Percentiles rank a stretch among this genome's conserved stretches.
phyloP scores from a whole-genome alignment of 1,284 basidiomycete genomes.

The Trichosporon sp. region DNA sequence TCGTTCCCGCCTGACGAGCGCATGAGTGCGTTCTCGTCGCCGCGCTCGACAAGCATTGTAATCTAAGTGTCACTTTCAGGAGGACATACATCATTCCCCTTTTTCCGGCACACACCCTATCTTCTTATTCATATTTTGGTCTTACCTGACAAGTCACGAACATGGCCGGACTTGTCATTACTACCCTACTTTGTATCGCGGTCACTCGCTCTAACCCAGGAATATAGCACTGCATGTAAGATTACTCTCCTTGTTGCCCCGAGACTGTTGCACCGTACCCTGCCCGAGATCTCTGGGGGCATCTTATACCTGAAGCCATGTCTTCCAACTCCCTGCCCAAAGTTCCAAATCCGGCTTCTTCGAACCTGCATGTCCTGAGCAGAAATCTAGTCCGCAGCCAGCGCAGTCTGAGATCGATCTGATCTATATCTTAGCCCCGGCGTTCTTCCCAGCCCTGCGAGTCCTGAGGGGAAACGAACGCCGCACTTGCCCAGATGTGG shows the following conservation, averaged over 20 bases:
- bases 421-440: too few species aligned
- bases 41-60: constrained; percentile 10
- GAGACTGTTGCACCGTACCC: too few species aligned
- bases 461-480: too few species aligned
- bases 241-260: constrained; percentile 6
- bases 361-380: too few species aligned
- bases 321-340: too few species aligned
- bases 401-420: too few species aligned
- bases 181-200: neutral
- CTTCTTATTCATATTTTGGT: neutral
- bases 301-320: too few species aligned
- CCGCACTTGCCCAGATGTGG: too few species aligned
- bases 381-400: too few species aligned
- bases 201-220: neutral
- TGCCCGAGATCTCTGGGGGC: neutral
- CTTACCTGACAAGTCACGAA: constrained; percentile 7
- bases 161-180: neutral
- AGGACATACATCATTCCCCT: constrained; percentile 1
- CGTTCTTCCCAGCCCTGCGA: too few species aligned
- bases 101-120: neutral
- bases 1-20: constrained; percentile 13
- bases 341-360: too few species aligned
- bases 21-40: constrained; percentile 3
- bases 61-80: neutral
- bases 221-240: constrained; percentile 13